Percentiles rank a stretch among this genome's conserved stretches.
phyloP scores from a whole-genome alignment of 129 eudicot genomes.

The Smallanthus sonchifolius region DNA sequence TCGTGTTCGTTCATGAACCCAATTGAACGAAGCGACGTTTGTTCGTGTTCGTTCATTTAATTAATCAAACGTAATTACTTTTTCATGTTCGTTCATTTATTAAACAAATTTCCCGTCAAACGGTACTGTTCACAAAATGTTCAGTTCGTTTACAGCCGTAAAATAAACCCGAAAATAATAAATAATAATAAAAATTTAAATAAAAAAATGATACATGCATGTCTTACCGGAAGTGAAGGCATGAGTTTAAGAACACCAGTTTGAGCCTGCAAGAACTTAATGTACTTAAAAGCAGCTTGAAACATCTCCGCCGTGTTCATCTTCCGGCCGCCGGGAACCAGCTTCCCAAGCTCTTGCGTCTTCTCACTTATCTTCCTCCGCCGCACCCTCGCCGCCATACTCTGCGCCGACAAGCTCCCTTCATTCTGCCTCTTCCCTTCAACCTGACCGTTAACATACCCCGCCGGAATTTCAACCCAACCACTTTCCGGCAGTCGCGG shows the following conservation, averaged over 20 bases:
- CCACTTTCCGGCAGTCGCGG: constrained; percentile 11
- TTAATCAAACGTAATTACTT: no score
- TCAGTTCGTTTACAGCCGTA: no score
- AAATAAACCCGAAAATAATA: no score
- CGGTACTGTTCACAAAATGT: no score
- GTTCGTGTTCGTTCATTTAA: no score
- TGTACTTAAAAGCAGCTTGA: constrained; percentile 57
- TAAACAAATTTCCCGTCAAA: no score
- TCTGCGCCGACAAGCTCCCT: constrained; percentile 40
- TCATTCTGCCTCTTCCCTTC: not conserved
- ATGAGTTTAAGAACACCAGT: constrained; percentile 52
- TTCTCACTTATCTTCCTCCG: constrained; percentile 68
- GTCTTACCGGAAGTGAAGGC: constrained; percentile 33
- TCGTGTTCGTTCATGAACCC: no score
- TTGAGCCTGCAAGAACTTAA: constrained; percentile 85
- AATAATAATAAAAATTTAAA: no score
- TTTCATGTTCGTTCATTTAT: no score
- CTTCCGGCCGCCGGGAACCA: constrained; percentile 57
- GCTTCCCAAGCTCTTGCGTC: constrained; percentile 59
- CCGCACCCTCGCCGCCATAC: constrained; percentile 61
- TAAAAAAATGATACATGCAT: no score
- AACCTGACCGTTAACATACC: not conserved
- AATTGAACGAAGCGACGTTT: no score
- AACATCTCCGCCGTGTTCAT: constrained; percentile 77
- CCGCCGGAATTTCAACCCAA: not conserved